Base-by-base conservation (phyloP, 805 yeast genomes). In the Candida ponderosae region DNA sequence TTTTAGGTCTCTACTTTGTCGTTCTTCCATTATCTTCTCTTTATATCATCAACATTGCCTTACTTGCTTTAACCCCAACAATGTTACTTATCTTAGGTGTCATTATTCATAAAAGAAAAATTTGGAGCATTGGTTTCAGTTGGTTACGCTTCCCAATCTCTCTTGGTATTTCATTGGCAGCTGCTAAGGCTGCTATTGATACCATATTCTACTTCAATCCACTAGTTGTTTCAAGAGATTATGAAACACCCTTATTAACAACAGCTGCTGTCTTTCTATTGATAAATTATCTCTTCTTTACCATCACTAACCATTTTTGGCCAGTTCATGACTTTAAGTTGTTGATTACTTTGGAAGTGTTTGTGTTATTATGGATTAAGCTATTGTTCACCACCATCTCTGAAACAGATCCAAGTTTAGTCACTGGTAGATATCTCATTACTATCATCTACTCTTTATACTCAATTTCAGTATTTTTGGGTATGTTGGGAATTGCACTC, bases 131-230 rank as follows among this genome's bases (percentile, higher is more conserved):
- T 31, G 71, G 73, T 2, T 60, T 71, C 13, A 43, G 54, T 4
- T 68, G 73, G 66, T 44, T 74, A 17, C 70, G 88, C 46, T 67
- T 79, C 26, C 89, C 95, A 1, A 30, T 79, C 5, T 66, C 88
- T 16, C 46, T 80, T 15, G 50, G 54, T 0, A 36, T 72, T 8
- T 72, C 90, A 0, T 47, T 59, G 11, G 45, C 66, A 14, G 44
- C 63, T 13, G 54, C 72, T 0, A 47, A 48, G 26, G 45, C 59
- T 33, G 52, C 65, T 11, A 53, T 71, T 46, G 51, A 68, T 45
- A 51, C 70, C 54, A 47, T 79, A 43, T 44, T 59, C 45, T 40
- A 56, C 26, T 39, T 53, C 35, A 73, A 75, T 61, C 78, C 79
- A 5, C 54, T 65, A 37, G 48, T 76, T 14, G 54, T 76, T n/a